Evolutionary conservation across 306 rosid species (phyloP).

Genomic region (Cucurbita argyrosperma): DNA sequence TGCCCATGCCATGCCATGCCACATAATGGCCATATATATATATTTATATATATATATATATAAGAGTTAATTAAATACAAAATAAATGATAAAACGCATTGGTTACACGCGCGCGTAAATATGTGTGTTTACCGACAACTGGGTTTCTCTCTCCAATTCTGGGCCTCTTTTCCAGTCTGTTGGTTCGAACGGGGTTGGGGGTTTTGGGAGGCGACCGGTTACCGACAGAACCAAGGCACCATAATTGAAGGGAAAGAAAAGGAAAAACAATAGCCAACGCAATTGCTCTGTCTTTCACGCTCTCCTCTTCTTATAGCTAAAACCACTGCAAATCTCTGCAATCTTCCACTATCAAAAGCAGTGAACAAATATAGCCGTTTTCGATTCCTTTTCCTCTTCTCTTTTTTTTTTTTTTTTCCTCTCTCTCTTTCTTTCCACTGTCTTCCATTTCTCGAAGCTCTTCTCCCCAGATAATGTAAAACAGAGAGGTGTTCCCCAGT

Average conservation of each 20-base stretch:
- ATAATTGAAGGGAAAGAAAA: too few relatives aligned
- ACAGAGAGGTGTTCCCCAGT: background rate
- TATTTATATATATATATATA: too few relatives aligned
- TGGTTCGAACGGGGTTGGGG: background rate
- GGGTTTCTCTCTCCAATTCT: background rate
- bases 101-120: background rate
- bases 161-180: background rate
- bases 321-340: background rate
- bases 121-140: background rate
- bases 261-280: background rate
- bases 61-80: too few relatives aligned
- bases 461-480: conserved; percentile 29
- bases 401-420: too few relatives aligned
- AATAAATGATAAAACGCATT: background rate
- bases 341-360: background rate
- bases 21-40: too few relatives aligned
- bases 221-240: background rate
- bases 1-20: background rate
- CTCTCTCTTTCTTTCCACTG: background rate
- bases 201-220: background rate
- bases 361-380: conserved; percentile 1
- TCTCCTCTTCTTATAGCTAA: background rate
- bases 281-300: conserved; percentile 2
- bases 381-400: background rate
- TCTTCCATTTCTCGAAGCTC: background rate